Conservation (phyloP, 139 green algal species). For the Closterium sp. region DNA sequence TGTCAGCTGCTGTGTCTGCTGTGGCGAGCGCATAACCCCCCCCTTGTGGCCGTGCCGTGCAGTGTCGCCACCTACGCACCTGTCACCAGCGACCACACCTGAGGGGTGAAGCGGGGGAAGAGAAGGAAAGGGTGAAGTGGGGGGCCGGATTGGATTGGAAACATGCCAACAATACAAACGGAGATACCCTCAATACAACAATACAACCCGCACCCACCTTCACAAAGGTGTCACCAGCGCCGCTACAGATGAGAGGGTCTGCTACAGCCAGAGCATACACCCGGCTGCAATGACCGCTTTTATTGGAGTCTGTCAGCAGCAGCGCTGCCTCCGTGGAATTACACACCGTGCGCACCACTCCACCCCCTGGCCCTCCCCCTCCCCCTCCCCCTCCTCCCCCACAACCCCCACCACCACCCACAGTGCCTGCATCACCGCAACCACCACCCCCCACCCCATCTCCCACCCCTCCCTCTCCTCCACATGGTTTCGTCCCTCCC, state of each 20-base stretch:
- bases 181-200: too few relatives aligned
- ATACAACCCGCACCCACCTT: conserved; percentile 19
- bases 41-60: neutral
- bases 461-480: neutral
- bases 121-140: neutral
- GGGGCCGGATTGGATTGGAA: neutral
- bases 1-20: too few relatives aligned
- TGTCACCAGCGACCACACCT: too few relatives aligned
- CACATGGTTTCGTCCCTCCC: neutral
- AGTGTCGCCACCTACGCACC: too few relatives aligned
- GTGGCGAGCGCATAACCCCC: too few relatives aligned
- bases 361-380: neutral
- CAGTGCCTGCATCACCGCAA: neutral
- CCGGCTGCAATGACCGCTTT: conserved; percentile 33
- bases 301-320: conserved; percentile 34
- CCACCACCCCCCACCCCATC: neutral
- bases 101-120: neutral
- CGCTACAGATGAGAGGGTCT: conserved; percentile 37
- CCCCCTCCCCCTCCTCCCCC: neutral
- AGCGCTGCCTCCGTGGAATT: conserved; percentile 31
- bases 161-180: too few relatives aligned
- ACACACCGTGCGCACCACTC: neutral
- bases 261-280: conserved; percentile 42
- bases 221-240: conserved; percentile 41
- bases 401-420: neutral